Base-by-base conservation (phyloP, 2,329 filamentous ascomycete genomes). In the Clathrospora elynae region DNA sequence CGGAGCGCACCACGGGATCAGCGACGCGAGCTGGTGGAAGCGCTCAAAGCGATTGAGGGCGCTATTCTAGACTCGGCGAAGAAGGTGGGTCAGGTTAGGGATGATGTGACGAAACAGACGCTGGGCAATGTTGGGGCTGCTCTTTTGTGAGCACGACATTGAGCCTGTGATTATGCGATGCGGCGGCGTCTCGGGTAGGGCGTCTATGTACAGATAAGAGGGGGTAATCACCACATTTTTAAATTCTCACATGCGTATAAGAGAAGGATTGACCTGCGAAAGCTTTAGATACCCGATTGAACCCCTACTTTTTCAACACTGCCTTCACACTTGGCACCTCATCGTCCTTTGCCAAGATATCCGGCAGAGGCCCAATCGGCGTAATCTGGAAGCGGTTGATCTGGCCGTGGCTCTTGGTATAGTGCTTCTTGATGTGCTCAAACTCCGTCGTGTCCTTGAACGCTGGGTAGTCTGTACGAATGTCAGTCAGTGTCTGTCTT, bases 341-440 rank as follows among this genome's bases (percentile, higher is more conserved):
- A 59, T 93, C 82, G 28, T 86, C 86, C 59, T 87, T 73, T 4
- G 80, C 81, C 71, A 96, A 61, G 50, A 99, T 86, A 73, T 95
- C 80, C 25, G 91, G 91, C 62, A 90, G 59, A 4, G 93, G 92
- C 0, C 92, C 92, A 11, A 95, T 66, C 1, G 92, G 91, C 16
- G 90, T 92, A 64, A 99, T 95, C 25, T 78, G 75, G 67, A 77
- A 78, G 32, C 65, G 80, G 64, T 86, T 86, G 57, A 86, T 85
- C 71, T 85, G 82, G 54, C 67, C 73, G 68, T 85, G 83, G 53
- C 79, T 83, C 74, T 82, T 83, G 2, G 82, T 85, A 64, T 86
- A 86, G 60, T 86, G 83, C 30, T 80, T 86, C 81, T 95, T 96
- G 75, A 97, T 97, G 73, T 99, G 93, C 70, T 95, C 82, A 68